Base-by-base conservation (phyloP, 192 early-diverging fungal species). In the Entomortierella chlamydospora region DNA sequence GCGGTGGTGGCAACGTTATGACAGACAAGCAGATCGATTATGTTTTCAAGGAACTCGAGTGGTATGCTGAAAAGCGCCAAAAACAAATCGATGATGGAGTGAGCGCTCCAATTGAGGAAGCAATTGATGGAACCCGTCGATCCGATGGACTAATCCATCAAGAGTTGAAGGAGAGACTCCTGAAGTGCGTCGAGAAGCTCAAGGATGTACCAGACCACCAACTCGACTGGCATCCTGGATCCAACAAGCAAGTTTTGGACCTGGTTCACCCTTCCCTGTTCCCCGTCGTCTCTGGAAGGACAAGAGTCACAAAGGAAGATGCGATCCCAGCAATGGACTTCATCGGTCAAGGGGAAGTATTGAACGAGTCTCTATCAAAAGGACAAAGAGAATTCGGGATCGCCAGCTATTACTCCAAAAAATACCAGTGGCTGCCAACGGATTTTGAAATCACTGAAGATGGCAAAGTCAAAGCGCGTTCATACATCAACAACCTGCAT, bases 401-500 rank as follows among this genome's bases (percentile, higher is more conserved):
- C n/a, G n/a, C n/a, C n/a, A n/a, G 37, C 51, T 72, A 63, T 8
- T 18, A 11, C 33, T 72, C 70, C 22, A 17, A 72, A 57, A 63
- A 45, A 29, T 90, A 71, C 57, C 87, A 91, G 68, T 92, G 90
- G 92, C 82, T 94, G 20, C 92, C 93, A 0, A 68, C 87, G 7
- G 93, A 91, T 41, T 90, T 93, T 66, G 57, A 71, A 2, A 82
- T 93, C 1, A 54, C 29, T 22, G 51, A 82, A 0, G 81, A 86
- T 33, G 91, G 91, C 37, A n/a, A 72, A 9, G 70, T 83, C 25
- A 50, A 53, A 1, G 72, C 90, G 23, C 42, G 59, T 28, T 91
- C 90, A 2, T 94, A 93, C 73, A 94, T 95, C 83, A 93, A 94
- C 85, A 94, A 93, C 58, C 54, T 93, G 26, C 86, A 93, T 45